Evolutionary conservation across 2,329 filamentous ascomycete genomes (phyloP).

Genomic region (Paecilomyces variotii): DNA sequence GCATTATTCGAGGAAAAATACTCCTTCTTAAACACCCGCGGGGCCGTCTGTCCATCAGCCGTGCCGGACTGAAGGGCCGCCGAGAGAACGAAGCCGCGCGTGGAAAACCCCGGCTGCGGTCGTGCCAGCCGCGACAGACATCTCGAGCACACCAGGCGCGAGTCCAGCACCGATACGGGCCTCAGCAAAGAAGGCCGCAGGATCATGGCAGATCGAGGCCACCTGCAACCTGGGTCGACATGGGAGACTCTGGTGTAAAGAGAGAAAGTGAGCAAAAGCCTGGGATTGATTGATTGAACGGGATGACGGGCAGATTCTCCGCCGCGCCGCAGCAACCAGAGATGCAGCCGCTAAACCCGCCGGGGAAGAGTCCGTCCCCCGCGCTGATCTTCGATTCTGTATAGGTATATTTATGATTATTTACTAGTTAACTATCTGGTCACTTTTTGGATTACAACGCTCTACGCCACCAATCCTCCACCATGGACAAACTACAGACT

Average conservation of each 20-base stretch:
- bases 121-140: conserved; percentile 20
- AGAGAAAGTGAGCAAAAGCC: too few species aligned
- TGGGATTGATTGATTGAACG: neutral
- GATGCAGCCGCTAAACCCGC: conserved; percentile 10
- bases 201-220: conserved; percentile 18
- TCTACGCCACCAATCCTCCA: conserved; percentile 3
- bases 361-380: neutral
- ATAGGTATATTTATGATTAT: neutral
- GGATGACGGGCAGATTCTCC: conserved; percentile 15
- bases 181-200: conserved; percentile 28
- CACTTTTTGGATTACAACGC: neutral
- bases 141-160: conserved; percentile 23
- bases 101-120: conserved; percentile 9
- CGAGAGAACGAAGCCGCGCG: conserved; percentile 25
- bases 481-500: conserved; percentile 36
- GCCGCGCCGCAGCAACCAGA: conserved; percentile 20
- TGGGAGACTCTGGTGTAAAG: neutral
- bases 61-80: conserved; percentile 21
- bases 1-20: conserved; percentile 33
- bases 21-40: conserved; percentile 24
- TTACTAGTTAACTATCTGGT: neutral
- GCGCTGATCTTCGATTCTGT: neutral
- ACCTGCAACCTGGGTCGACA: conserved; percentile 13
- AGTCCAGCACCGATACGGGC: conserved; percentile 23
- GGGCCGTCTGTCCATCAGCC: conserved; percentile 17